A percentile compares a stretch with the other conserved stretches of the same genome.
These are phyloP conservation scores for Septoria petroselini DNA, from an alignment of 2,329 filamentous ascomycete genomes.

Conservation along the genomic window DNA sequence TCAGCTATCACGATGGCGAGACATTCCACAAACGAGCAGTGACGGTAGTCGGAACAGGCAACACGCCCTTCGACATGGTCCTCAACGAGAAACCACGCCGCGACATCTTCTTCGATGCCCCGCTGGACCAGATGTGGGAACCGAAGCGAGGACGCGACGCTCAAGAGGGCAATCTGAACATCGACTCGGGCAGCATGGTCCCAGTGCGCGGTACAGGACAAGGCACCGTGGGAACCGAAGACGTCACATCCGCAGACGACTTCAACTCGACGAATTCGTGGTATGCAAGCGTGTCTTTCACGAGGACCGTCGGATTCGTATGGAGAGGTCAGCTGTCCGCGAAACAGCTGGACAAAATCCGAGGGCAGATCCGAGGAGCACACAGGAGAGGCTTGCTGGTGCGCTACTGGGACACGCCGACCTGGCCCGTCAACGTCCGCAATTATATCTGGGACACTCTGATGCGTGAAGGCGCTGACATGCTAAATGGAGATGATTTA, in stretches of 20 bases:
- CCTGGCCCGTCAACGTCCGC: conserved; percentile 53
- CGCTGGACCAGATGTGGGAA: conserved; percentile 19
- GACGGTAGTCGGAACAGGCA: conserved; percentile 67
- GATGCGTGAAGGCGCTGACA: conserved; percentile 52
- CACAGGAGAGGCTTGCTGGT: conserved; percentile 53
- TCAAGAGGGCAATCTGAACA: neutral
- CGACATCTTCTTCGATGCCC: conserved; percentile 50
- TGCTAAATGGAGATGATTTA: conserved; percentile 59
- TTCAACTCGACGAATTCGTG: conserved; percentile 60
- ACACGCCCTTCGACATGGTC: conserved; percentile 58
- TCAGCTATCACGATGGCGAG: conserved; percentile 50
- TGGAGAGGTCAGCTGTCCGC: conserved; percentile 49
- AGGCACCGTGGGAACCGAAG: conserved; percentile 40
- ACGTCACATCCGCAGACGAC: conserved; percentile 39
- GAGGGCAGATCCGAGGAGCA: conserved; percentile 53
- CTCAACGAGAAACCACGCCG: conserved; percentile 53
- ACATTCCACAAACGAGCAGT: conserved; percentile 55
- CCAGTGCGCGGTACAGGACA: conserved; percentile 38
- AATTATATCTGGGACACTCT: conserved; percentile 56
- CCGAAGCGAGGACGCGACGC: conserved; percentile 9
- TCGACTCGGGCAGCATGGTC: neutral
- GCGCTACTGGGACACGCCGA: conserved; percentile 56
- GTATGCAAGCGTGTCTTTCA: conserved; percentile 63
- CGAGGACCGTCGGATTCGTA: conserved; percentile 47
- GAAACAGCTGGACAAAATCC: conserved; percentile 47